These are phyloP conservation scores for Cantharellus cinnabarinus DNA, from an alignment of 768 basidiomycete genomes.

Conservation along the genomic window DNA sequence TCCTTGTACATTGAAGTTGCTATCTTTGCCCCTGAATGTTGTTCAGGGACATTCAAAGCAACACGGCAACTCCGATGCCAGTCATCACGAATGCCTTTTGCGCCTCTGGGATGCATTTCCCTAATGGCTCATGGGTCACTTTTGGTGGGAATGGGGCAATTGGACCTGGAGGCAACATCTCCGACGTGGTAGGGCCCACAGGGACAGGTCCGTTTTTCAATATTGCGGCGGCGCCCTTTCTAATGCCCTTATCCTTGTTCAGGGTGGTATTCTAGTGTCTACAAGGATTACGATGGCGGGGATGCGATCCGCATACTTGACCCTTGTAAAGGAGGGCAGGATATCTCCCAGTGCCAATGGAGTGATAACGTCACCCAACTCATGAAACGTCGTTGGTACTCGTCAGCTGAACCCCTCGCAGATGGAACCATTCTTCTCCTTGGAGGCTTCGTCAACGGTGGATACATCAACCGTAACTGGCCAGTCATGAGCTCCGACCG, in stretches of 20 bases:
- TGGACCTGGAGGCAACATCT: conserved; percentile 39
- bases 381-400: conserved; percentile 19
- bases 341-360: background rate
- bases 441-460: conserved; percentile 55
- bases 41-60: conserved; percentile 4
- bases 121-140: conserved; percentile 5
- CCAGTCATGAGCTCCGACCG: conserved; percentile 39
- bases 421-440: conserved; percentile 66
- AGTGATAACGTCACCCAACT: conserved; percentile 17
- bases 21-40: background rate
- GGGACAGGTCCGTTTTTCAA: conserved; percentile 15
- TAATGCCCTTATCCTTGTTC: background rate
- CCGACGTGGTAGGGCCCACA: conserved; percentile 27
- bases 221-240: background rate
- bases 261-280: conserved; percentile 40
- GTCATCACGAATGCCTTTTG: conserved; percentile 15
- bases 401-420: conserved; percentile 22
- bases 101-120: conserved; percentile 30
- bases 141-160: conserved; percentile 63
- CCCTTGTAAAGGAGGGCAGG: background rate
- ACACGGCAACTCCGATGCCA: conserved; percentile 4
- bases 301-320: conserved; percentile 55
- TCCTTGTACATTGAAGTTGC: background rate
- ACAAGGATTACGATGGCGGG: conserved; percentile 64
- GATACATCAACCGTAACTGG: conserved; percentile 53